Conservation (phyloP, 768 basidiomycete species). For the Multifurca ochricompacta region DNA sequence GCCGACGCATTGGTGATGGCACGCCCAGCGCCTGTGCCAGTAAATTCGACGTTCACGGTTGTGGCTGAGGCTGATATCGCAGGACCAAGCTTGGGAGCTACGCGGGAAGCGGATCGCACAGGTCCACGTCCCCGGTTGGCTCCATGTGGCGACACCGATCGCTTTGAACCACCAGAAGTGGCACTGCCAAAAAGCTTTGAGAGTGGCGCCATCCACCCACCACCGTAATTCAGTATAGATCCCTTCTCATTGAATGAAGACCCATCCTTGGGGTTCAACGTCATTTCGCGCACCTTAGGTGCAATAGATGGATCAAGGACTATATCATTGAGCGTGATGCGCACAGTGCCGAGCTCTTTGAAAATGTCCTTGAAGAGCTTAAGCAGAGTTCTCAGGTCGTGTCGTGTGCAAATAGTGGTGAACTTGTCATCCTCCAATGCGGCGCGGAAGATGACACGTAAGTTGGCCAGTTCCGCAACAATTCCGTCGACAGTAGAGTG, state of each 20-base stretch:
- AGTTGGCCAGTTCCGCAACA: constrained; percentile 53
- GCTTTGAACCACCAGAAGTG: constrained; percentile 25
- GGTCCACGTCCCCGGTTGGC: constrained; percentile 20
- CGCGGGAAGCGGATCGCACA: constrained; percentile 32
- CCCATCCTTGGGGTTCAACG: constrained; percentile 51
- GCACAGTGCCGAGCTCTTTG: constrained; percentile 71
- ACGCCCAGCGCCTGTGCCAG: constrained; percentile 55
- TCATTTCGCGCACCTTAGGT: constrained; percentile 58
- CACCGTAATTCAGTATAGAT: constrained; percentile 27
- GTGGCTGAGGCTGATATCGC: constrained; percentile 83
- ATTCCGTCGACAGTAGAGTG: constrained; percentile 72
- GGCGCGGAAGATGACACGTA: constrained; percentile 68
- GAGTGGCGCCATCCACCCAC: constrained; percentile 80
- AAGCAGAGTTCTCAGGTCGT: constrained; percentile 76
- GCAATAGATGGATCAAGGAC: constrained; percentile 83
- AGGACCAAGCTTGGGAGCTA: constrained; percentile 74
- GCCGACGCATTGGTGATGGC: constrained; percentile 41
- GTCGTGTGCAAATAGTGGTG: constrained; percentile 55
- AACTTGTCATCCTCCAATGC: constrained; percentile 70
- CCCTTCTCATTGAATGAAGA: constrained; percentile 31
- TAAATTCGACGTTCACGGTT: constrained; percentile 96
- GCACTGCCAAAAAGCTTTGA: constrained; percentile 63
- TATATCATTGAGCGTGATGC: constrained; percentile 79
- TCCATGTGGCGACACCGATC: constrained; percentile 23
- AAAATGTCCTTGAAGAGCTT: constrained; percentile 83